Base-by-base conservation (phyloP, 257 asterid genomes). In the Gardenia jasminoides region DNA sequence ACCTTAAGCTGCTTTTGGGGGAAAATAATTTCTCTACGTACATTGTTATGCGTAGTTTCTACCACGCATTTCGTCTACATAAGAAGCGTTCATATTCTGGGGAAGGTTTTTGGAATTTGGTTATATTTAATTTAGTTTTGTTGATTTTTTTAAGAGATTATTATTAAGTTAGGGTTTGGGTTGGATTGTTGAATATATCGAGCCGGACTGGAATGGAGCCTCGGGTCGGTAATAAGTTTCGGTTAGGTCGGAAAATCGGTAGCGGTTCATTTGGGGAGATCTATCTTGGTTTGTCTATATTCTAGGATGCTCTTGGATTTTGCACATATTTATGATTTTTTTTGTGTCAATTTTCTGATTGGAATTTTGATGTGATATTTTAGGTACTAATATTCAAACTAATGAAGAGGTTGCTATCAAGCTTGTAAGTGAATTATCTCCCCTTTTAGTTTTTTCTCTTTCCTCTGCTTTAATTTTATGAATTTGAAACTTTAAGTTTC, bases 221-320 rank as follows among this genome's bases (percentile, higher is more conserved):
- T 83, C 93, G 97, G 69, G 97, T 93, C 69, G 97, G 93, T 71
- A 93, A 93, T 70, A 93, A 92, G 80, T 93, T 88, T 78, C 92
- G 92, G 52, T 78, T 93, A 74, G 97, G 98, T 66, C 90, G 98
- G 84, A 93, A 93, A 84, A 90, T 93, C 47, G 98, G 98, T 67
- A 90, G 96, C 83, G 98, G 98, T 59, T 92, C 98, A 10, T 93
- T 93, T 76, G 98, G 98, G 76, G 98, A 93, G 97, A 92, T 93
- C 91, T 89, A 93, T 83, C 87, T 93, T 67, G 98, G 98, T 90
- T 64, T 56, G 81, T 78, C 59, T 82, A 58, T 22, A n/a, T 69
- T 15, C 61, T 62, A 36, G 67, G 54, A 15, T 72, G 54, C 6
- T 65, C 12, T n/a, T 77, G 1, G 50, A 46, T 77, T 56, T 24